Evolutionary conservation across 2,329 filamentous ascomycete genomes (phyloP).

Genomic region (Verticillium zaregamsianum): DNA sequence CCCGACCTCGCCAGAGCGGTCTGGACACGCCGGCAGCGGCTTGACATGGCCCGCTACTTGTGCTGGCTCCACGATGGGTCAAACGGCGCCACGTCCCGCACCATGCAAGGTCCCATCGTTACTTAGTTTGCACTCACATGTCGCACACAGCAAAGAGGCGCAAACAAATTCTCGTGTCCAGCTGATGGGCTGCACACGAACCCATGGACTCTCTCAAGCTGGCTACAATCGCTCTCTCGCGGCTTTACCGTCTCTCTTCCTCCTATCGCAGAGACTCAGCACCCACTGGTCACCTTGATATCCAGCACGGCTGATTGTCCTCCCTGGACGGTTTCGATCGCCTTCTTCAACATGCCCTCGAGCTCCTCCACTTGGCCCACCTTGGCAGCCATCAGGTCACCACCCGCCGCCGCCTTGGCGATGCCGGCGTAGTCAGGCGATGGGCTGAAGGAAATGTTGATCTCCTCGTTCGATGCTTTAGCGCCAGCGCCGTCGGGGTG

Average conservation of each 20-base stretch:
- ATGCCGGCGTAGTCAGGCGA: conserved; percentile 34
- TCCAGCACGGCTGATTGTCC: conserved; percentile 52
- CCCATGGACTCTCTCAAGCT: neutral
- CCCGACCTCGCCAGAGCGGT: neutral
- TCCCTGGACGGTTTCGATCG: conserved; percentile 44
- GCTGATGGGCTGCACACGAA: neutral
- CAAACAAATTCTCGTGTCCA: neutral
- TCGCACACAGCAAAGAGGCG: neutral
- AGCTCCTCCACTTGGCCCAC: conserved; percentile 44
- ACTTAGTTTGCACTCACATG: neutral
- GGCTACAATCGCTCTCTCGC: neutral
- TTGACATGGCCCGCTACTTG: neutral
- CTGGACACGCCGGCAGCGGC: neutral
- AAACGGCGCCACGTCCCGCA: neutral
- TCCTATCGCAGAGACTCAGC: conserved; percentile 18
- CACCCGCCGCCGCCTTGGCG: conserved; percentile 26
- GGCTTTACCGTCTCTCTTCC: neutral
- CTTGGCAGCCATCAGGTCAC: conserved; percentile 44
- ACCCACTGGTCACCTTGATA: conserved; percentile 43
- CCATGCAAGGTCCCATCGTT: neutral
- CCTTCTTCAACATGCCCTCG: conserved; percentile 40
- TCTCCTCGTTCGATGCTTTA: conserved; percentile 37
- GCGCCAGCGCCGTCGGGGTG: conserved; percentile 37
- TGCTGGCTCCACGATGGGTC: neutral
- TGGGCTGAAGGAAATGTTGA: conserved; percentile 42